phyloP scores from a whole-genome alignment of 495 filamentous ascomycete genomes.

The Talaromyces liani region DNA sequence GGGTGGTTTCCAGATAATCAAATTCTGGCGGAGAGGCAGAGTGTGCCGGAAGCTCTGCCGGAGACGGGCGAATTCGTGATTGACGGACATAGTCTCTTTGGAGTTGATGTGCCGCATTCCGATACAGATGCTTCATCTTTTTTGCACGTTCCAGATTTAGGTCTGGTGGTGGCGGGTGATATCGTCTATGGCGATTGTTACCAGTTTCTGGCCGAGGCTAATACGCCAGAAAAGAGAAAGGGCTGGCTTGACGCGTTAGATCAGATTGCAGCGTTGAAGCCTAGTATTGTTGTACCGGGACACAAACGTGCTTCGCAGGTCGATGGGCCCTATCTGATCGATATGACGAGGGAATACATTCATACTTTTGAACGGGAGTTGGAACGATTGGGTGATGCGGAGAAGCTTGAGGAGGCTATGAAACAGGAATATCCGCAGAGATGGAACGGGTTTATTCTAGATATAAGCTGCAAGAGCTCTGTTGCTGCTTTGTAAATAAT shows the following conservation, averaged over 20 bases:
- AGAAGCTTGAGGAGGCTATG: slow-evolving; percentile 7
- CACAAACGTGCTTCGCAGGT: slow-evolving; percentile 11
- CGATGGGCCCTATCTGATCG: slow-evolving; percentile 9
- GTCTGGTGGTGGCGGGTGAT: slow-evolving; percentile 24
- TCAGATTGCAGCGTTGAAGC: slow-evolving; percentile 22
- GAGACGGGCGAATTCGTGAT: slow-evolving; percentile 14
- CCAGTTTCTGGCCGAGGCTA: slow-evolving; percentile 25
- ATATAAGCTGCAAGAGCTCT: slow-evolving; percentile 1
- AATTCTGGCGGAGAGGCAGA: slow-evolving; percentile 15
- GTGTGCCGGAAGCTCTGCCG: not conserved
- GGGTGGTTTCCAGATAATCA: not conserved
- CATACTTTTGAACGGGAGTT: slow-evolving; percentile 8
- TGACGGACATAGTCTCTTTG: slow-evolving; percentile 19
- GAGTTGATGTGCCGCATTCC: slow-evolving; percentile 20
- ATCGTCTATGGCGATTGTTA: slow-evolving; percentile 30
- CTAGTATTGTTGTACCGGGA: slow-evolving; percentile 11
- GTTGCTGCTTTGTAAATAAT: not conserved
- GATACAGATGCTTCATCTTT: slow-evolving; percentile 26
- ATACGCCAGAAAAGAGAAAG: slow-evolving; percentile 15
- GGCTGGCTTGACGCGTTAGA: slow-evolving; percentile 27
- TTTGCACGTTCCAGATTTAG: slow-evolving; percentile 21
- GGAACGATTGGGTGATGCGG: slow-evolving; percentile 8
- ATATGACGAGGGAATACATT: slow-evolving; percentile 11
- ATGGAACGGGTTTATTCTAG: slow-evolving; percentile 7
- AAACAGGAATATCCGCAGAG: slow-evolving; percentile 11